Evolutionary conservation across 331 rosid genomes (phyloP), one percentile per base, ranked within the genome.

Genomic region (Phaseolus coccineus): DNA sequence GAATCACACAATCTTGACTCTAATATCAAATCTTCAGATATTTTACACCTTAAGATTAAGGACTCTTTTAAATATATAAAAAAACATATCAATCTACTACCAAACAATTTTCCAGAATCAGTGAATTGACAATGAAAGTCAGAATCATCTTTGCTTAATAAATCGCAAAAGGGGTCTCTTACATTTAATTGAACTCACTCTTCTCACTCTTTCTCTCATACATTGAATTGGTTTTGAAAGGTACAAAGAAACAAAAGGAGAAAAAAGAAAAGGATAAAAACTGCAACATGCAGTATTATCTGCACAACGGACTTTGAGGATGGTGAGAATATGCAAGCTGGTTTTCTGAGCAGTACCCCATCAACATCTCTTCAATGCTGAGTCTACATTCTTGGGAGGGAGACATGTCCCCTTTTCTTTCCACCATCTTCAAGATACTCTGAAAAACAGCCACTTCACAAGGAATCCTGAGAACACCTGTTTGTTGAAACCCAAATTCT

Each of bases 401-500:
- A 77, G 77, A 68, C 53, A 65, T 70, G 35, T 85, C 90, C 77
- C 79, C 79, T 77, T 87, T 90, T 63, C 84, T 84, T 83, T 85
- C 91, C 57, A 91, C 92, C 86, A 86, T 80, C 82, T 88, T 91
- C 89, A 94, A 69, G 55, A 92, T 83, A 62, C 79, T 87, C 74
- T 92, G 93, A 59, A 94, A 94, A 71, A 85, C 84, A 24, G 65
- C 37, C 0, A 92, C 95, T n/a, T 89, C 90, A 67, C 98, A 92
- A 33, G 97, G 97, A 66, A 94, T 80, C 84, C 89, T 88, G 66
- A 94, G 76, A 35, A 94, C 91, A 10, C 98, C 98, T 0, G 83
- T 57, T 85, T 94, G 98, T 30, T 92, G 88, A 65, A 94, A 94
- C 70, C 98, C 97, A 4, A 94, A 94, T 81, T 94, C 97, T 81